A percentile compares a stretch with the other conserved stretches of the same genome.
Evolutionary conservation across 176 grass and related monocot species (phyloP).

Genomic region (Oryza glaberrima): DNA sequence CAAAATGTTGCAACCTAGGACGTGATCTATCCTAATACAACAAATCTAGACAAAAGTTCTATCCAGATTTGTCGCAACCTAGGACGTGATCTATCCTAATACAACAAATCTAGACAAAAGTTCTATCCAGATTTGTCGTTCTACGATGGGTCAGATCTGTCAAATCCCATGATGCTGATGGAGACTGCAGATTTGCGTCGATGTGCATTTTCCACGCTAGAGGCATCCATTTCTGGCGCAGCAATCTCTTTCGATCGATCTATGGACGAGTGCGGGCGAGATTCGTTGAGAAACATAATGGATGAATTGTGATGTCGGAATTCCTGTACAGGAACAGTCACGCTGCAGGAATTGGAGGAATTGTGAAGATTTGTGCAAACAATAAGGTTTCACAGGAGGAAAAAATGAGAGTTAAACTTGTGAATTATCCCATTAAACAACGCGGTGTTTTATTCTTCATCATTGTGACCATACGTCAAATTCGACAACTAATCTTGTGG

Average conservation of each 20-base stretch:
- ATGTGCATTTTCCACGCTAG: background rate
- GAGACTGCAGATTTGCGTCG: background rate
- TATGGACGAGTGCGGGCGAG: background rate
- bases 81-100: too few relatives aligned
- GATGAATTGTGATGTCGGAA: background rate
- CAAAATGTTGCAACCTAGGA: too few relatives aligned
- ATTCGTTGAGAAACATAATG: background rate
- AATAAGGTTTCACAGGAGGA: background rate
- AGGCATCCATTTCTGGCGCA: background rate
- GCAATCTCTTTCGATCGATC: background rate
- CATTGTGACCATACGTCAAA: background rate
- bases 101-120: too few relatives aligned
- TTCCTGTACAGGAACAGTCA: background rate
- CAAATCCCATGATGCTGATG: background rate
- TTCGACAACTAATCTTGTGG: background rate
- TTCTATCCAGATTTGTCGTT: too few relatives aligned
- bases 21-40: too few relatives aligned
- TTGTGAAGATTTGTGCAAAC: background rate
- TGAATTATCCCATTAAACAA: background rate
- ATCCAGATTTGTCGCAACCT: too few relatives aligned
- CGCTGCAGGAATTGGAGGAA: background rate
- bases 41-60: too few relatives aligned
- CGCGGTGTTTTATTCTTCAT: too few relatives aligned
- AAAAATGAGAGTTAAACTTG: background rate
- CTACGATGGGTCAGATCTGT: too few relatives aligned